Conservation (phyloP, 768 basidiomycete genomes). For the Candolleomyces efflorescens region DNA sequence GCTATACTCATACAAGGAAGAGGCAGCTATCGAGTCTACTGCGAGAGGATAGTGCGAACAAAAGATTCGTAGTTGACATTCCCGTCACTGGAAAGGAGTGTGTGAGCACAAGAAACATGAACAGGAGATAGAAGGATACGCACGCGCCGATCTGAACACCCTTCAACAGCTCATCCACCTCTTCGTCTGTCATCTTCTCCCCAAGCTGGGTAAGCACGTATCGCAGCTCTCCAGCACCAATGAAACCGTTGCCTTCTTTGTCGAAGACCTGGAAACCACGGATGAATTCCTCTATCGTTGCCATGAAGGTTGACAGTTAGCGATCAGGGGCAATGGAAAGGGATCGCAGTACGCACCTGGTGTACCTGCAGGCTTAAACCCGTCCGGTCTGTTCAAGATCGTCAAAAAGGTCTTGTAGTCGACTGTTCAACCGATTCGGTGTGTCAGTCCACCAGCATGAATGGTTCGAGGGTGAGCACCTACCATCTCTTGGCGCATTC, state of each 20-base stretch:
- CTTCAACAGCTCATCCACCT: slow-evolving; percentile 96
- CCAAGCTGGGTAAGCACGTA: slow-evolving; percentile 95
- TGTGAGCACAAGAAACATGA: background rate
- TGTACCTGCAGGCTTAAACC: slow-evolving; percentile 96
- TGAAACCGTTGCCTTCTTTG: slow-evolving; percentile 90
- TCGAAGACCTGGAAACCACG: slow-evolving; percentile 99
- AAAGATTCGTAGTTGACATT: slow-evolving; percentile 98
- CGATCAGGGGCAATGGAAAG: slow-evolving; percentile 17
- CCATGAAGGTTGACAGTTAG: background rate
- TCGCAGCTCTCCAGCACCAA: slow-evolving; percentile 87
- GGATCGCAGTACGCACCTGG: slow-evolving; percentile 49
- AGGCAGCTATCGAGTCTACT: background rate
- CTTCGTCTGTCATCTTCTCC: slow-evolving; percentile 97
- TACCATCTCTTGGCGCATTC: slow-evolving; percentile 74
- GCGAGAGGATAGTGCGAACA: slow-evolving; percentile 80
- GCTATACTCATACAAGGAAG: too few relatives aligned
- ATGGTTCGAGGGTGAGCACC: background rate
- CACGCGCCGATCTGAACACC: slow-evolving; percentile 89
- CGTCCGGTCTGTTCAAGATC: slow-evolving; percentile 92
- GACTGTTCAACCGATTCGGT: slow-evolving; percentile 41
- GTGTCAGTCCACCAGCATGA: slow-evolving; percentile 3
- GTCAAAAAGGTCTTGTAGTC: slow-evolving; percentile 89
- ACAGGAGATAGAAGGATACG: slow-evolving; percentile 31
- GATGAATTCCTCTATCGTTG: slow-evolving; percentile 86
- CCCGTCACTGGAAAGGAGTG: slow-evolving; percentile 72